These are phyloP conservation scores for Neurospora discreta DNA, from an alignment of 495 filamentous ascomycete species.

Conservation along the genomic window DNA sequence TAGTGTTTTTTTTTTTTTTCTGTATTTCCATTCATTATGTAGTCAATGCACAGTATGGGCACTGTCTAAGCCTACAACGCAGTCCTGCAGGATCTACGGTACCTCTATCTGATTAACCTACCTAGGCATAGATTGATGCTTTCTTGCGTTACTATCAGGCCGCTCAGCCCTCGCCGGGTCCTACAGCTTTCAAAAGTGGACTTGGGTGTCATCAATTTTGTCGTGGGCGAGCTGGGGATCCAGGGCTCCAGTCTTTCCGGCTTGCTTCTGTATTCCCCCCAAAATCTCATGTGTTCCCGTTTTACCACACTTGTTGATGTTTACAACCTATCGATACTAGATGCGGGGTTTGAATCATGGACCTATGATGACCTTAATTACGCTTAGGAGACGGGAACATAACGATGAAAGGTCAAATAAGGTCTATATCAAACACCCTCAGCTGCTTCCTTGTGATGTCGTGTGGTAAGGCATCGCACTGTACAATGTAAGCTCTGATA, in stretches of 20 bases:
- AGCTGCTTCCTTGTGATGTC: not conserved
- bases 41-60: too few relatives aligned
- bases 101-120: too few relatives aligned
- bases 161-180: too few relatives aligned
- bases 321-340: not conserved
- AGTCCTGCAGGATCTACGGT: too few relatives aligned
- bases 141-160: too few relatives aligned
- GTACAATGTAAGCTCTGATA: not conserved
- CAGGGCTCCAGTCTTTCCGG: not conserved
- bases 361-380: not conserved
- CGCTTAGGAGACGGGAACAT: not conserved
- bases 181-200: too few relatives aligned
- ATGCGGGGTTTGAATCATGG: not conserved
- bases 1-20: too few relatives aligned
- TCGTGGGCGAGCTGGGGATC: not conserved
- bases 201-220: too few relatives aligned
- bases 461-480: not conserved
- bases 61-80: too few relatives aligned
- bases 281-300: not conserved
- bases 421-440: not conserved
- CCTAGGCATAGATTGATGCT: too few relatives aligned
- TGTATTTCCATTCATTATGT: too few relatives aligned
- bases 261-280: not conserved
- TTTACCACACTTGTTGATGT: not conserved
- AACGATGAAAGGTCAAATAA: not conserved